Conservation (phyloP, 2,329 filamentous ascomycete genomes). For the Fusarium clavum region DNA sequence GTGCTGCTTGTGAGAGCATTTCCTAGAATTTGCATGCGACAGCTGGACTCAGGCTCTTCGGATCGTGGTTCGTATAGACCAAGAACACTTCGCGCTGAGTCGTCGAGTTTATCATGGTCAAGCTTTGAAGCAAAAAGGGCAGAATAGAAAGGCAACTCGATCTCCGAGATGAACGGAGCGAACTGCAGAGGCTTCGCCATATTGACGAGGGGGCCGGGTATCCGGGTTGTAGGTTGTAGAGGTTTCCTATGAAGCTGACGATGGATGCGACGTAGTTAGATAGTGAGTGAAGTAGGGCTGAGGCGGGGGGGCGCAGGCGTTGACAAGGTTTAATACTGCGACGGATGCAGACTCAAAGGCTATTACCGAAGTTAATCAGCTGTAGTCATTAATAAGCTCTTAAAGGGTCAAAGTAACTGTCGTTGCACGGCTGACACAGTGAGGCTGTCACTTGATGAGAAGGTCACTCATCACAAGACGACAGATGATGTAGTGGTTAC, state of each 20-base stretch:
- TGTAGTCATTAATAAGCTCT: background rate
- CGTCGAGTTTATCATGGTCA: constrained; percentile 96
- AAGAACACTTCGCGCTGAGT: constrained; percentile 86
- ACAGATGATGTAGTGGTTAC: constrained; percentile 43
- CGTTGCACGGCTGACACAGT: constrained; percentile 33
- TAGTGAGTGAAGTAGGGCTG: constrained; percentile 11
- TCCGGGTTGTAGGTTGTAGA: background rate
- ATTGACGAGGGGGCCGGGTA: constrained; percentile 44
- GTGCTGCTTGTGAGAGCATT: constrained; percentile 85
- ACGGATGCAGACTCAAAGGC: background rate
- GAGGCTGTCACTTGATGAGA: constrained; percentile 44
- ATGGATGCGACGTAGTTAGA: background rate
- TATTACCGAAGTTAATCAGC: constrained; percentile 4
- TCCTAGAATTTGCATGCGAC: constrained; percentile 89
- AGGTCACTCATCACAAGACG: constrained; percentile 41
- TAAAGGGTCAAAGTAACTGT: constrained; percentile 3
- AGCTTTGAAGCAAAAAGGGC: constrained; percentile 94
- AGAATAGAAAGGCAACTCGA: constrained; percentile 95
- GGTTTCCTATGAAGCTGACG: constrained; percentile 10
- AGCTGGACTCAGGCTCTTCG: constrained; percentile 79
- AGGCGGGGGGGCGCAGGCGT: constrained; percentile 32
- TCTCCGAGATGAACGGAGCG: constrained; percentile 91
- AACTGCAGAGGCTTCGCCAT: constrained; percentile 72
- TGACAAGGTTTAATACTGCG: constrained; percentile 24
- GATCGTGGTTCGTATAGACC: constrained; percentile 89